phyloP scores from a whole-genome alignment of 1,284 basidiomycete genomes.

The Vanrija sp. region DNA sequence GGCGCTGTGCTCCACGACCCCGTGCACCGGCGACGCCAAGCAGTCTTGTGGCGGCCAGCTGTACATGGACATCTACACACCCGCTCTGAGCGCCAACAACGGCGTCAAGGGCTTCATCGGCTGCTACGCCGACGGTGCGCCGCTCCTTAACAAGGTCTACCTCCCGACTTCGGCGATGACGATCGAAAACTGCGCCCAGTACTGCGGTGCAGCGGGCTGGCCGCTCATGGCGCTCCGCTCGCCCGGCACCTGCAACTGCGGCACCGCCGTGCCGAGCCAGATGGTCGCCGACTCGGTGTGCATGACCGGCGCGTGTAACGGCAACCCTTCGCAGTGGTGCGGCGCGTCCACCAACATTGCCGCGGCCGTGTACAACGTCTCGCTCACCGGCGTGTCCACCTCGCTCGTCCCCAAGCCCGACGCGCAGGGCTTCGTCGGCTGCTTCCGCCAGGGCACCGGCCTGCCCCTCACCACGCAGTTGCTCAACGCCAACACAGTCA shows the following conservation, averaged over 20 bases:
- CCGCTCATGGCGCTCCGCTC: neutral
- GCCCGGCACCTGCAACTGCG: neutral
- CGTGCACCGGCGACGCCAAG: constrained; percentile 11
- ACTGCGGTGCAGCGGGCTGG: neutral
- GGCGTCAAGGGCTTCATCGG: too few relatives aligned
- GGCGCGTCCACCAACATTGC: neutral
- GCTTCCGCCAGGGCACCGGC: constrained; percentile 60
- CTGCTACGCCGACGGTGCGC: neutral
- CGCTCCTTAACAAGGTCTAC: neutral
- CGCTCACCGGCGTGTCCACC: neutral
- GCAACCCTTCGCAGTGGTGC: neutral
- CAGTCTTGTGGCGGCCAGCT: constrained; percentile 3
- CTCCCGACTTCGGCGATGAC: neutral
- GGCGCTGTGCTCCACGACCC: neutral
- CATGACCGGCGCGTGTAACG: neutral
- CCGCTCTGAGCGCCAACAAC: too few relatives aligned
- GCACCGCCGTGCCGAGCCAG: neutral
- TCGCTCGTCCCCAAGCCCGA: neutral
- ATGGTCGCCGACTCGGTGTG: neutral
- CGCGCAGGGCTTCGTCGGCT: neutral
- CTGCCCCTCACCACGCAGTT: constrained; percentile 73
- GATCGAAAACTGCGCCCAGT: neutral
- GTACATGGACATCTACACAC: too few relatives aligned
- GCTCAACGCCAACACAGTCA: constrained; percentile 55
- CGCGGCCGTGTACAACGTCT: neutral